Base-by-base conservation (phyloP, 2,329 filamentous ascomycete species). In the Corniculantispora saksenae region DNA sequence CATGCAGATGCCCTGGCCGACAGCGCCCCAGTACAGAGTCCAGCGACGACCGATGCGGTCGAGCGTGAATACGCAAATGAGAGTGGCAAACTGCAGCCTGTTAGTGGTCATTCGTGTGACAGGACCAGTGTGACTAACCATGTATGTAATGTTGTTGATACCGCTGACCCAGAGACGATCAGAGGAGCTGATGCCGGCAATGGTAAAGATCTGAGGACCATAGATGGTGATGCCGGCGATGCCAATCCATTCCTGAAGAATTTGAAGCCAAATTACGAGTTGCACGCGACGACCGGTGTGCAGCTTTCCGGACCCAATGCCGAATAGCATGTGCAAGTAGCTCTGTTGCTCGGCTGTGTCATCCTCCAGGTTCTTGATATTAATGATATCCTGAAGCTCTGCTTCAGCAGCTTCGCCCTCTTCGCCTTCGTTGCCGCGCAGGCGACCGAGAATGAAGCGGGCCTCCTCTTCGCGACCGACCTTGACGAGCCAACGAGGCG, bases 221-320 rank as follows among this genome's bases (percentile, higher is more conserved):
- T 83, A 87, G 43, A 91, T 83, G 0, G 88, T 91, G 3, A 91
- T 87, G 50, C 87, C 89, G 0, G 89, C 88, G 66, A 91, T 91
- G 0, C 89, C 88, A 60, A 88, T 83, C 87, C 88, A 90, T 70
- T 90, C 86, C 70, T 91, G 88, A 72, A 91, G 84, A 53, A 91
- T 89, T 75, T 91, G 88, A 10, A 91, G 80, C 88, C 89, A 91
- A 43, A 92, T 82, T 3, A 89, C 88, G 1, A 92, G 81, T 70
- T 91, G 88, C 0, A 91, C 88, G 7, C 90, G 85, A 1, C 89
- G 82, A 0, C 84, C 89, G 0, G 86, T 89, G 68, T 91, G 89
- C 10, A 91, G 75, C 60, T 89, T 86, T 0, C 83, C 89, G 0
- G 87, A 89, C 3, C 86, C 87, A 63, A 86, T 83, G 2, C 88